A percentile compares a stretch with the other conserved stretches of the same genome.
Evolutionary conservation across 2,329 filamentous ascomycete genomes (phyloP).

Genomic region (Colletotrichum lindemuthianum): DNA sequence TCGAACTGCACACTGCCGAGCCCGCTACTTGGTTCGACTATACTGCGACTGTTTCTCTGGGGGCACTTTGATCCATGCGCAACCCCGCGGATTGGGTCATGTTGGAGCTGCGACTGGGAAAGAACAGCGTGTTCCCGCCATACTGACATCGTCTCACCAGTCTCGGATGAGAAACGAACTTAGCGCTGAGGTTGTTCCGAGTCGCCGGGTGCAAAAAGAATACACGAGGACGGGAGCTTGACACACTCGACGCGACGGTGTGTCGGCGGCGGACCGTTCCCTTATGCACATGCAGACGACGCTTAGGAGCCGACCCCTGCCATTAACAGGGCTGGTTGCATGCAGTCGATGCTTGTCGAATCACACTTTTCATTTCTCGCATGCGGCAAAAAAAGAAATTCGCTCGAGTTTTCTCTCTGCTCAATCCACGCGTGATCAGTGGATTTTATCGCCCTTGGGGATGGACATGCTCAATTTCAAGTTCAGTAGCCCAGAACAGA

Average conservation of each 20-base stretch:
- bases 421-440: too few relatives aligned
- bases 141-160: too few relatives aligned
- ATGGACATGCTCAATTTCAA: neutral
- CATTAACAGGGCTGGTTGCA: conserved; percentile 18
- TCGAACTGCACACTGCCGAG: too few relatives aligned
- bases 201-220: neutral
- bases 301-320: conserved; percentile 27
- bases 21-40: too few relatives aligned
- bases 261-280: conserved; percentile 29
- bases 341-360: conserved; percentile 20
- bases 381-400: neutral
- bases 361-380: neutral
- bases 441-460: neutral
- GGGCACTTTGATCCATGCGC: too few relatives aligned
- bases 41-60: too few relatives aligned
- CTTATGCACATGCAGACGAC: conserved; percentile 33
- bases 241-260: conserved; percentile 20
- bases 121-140: too few relatives aligned
- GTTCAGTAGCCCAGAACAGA: too few relatives aligned
- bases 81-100: too few relatives aligned
- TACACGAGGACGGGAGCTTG: neutral
- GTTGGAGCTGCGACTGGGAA: too few relatives aligned
- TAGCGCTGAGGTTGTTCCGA: conserved; percentile 3
- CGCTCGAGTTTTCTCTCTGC: neutral
- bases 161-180: neutral